Evolutionary conservation across 2,329 filamentous ascomycete genomes (phyloP), one percentile per base, ranked within the genome.

Genomic region (Zymoseptoria brevis): DNA sequence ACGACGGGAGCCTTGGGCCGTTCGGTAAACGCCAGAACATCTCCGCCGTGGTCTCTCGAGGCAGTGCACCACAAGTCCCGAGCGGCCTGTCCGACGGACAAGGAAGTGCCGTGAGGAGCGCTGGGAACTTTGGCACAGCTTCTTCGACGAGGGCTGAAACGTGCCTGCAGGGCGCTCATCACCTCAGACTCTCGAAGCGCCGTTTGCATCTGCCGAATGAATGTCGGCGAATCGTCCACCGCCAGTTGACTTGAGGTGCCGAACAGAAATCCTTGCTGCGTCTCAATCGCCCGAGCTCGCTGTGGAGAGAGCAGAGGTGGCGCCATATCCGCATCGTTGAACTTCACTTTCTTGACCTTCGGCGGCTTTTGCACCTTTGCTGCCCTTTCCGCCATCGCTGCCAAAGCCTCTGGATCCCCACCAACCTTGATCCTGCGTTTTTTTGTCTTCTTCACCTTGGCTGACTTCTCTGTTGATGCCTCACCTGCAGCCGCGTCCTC

Each of bases 161-260:
- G 29, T 29, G 50, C 13, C 26, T 61, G 54, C 50, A 54, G 65
- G 3, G 74, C 71, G 16, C 73, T 66, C 24, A 62, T 45, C 1
- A 71, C 59, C 53, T 75, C 86, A 0, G 86, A 89, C 45, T 77
- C 77, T 62, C 79, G 79, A 63, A 88, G 80, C 1, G 85, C 86
- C 56, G 77, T 70, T 56, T 88, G 84, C 19, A 89, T 73, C 52
- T 88, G 81, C 29, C 81, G 79, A 16, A 89, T 72, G 22, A 86
- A 80, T 0, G 81, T 82, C 0, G 88, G 87, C 0, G 87, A 89
- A 41, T 90, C 84, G 58, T 90, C 88, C 57, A 81, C 77, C 13
- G 86, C 87, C 22, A 96, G 75, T 71, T 96, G 90, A 71, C 90
- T 95, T 1, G 88, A 92, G 0, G 90, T 94, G 1, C 90, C 90